Base-by-base conservation (phyloP, 768 basidiomycete genomes). In the Hypholoma fasciculare region DNA sequence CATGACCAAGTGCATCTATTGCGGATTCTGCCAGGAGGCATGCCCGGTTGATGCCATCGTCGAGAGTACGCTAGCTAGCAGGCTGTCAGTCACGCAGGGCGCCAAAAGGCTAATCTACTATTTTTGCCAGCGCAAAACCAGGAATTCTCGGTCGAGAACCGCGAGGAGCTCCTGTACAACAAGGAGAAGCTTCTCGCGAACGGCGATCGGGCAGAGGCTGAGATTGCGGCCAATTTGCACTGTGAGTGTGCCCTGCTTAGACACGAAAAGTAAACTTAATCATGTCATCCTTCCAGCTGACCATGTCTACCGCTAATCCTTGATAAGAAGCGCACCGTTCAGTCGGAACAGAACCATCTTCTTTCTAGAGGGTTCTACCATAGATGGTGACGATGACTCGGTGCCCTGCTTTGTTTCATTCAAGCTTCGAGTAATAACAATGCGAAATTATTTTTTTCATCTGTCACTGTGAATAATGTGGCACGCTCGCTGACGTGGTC, bases 1-100 rank as follows among this genome's bases (percentile, higher is more conserved):
- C 73, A 99, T 99, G 97, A 99, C 97, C 59, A 98, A 96, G 82
- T 98, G 97, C 77, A 99, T 99, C 69, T 99, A 99, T 80, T 99
- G 97, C 75, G 97, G 97, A 54, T 98, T 98, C 82, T 98, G 97
- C 74, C 96, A 98, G 75, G 97, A 98, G 77, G 97, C 97, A 30
- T 99, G 97, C 72, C 97, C 97, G 2, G 97, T 98, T 57, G 97
- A 98, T 75, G 97, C 97, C 59, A 98, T 99, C 66, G 97, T 99
- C 54, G 97, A 98, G 80, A 96, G 96, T 96, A 70, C 63, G 93
- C 49, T 53, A 39, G 49, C 47, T 50, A 59, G 23, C 23, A 23
- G 4, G 23, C 23, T 23, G 23, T 23, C 54, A 36, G 60, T 30
- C 47, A 16, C 30, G 38, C 27, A 17, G 52, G 52, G 38, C 34